Conservation (phyloP, 1,284 basidiomycete genomes). For the Cyathus pygmaeus region DNA sequence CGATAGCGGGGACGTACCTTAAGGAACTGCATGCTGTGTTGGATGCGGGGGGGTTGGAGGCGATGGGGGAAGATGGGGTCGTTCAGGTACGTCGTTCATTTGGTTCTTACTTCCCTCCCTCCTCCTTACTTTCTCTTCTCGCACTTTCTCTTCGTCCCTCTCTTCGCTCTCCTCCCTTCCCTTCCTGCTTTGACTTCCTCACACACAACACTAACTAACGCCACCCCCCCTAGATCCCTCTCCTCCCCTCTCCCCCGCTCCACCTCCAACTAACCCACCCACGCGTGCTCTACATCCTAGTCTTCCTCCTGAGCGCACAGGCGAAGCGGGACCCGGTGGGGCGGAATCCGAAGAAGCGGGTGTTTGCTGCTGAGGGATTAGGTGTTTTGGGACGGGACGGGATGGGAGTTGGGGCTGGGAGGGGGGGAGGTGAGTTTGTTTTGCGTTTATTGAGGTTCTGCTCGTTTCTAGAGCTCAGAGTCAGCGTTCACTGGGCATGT, state of each 20-base stretch:
- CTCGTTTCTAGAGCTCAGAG: no score
- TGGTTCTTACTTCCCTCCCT: constrained; percentile 7
- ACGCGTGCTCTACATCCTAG: constrained; percentile 66
- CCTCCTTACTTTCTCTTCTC: constrained; percentile 16
- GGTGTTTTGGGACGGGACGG: constrained; percentile 58
- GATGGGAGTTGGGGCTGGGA: constrained; percentile 12
- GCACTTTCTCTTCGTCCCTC: constrained; percentile 22
- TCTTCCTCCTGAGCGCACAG: constrained; percentile 70
- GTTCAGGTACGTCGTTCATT: constrained; percentile 61
- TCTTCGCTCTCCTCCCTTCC: no score
- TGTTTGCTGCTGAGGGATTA: constrained; percentile 75
- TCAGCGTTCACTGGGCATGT: no score
- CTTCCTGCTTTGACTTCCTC: no score
- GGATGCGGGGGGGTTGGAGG: constrained; percentile 64
- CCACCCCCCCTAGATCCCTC: constrained; percentile 16
- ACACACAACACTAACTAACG: neutral
- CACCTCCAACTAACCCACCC: constrained; percentile 73
- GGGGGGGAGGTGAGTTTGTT: no score
- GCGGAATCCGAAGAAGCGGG: constrained; percentile 72
- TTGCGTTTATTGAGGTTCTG: no score
- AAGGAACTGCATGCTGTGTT: constrained; percentile 68
- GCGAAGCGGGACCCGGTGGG: constrained; percentile 78
- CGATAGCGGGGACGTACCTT: constrained; percentile 57
- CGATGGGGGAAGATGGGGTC: constrained; percentile 56
- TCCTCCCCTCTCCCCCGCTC: constrained; percentile 52